These are phyloP conservation scores for Neonectria neomacrospora DNA, from an alignment of 2,329 filamentous ascomycete genomes.

Conservation along the genomic window DNA sequence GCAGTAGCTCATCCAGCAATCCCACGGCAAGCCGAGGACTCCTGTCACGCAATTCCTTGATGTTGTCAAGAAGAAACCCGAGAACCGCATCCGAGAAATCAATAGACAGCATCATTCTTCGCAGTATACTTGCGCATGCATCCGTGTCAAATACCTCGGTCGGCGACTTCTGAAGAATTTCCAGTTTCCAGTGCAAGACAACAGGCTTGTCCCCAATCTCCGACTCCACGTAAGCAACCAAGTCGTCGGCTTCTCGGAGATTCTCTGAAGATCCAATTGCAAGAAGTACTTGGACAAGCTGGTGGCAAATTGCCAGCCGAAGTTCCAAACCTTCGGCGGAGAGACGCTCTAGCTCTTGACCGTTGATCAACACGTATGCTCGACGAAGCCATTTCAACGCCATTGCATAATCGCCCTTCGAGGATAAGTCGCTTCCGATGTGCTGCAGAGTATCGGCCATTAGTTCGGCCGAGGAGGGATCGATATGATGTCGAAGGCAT, in stretches of 20 bases:
- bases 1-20: slow-evolving; percentile 73
- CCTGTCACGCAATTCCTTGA: slow-evolving; percentile 71
- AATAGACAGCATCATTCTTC: slow-evolving; percentile 69
- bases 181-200: slow-evolving; percentile 74
- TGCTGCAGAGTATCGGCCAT: slow-evolving; percentile 76
- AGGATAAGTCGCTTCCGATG: slow-evolving; percentile 72
- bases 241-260: slow-evolving; percentile 62
- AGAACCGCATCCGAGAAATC: slow-evolving; percentile 72
- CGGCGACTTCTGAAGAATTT: slow-evolving; percentile 66
- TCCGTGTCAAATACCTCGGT: slow-evolving; percentile 60
- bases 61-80: slow-evolving; percentile 73
- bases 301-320: slow-evolving; percentile 73
- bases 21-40: slow-evolving; percentile 60
- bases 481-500: slow-evolving; percentile 52
- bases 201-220: slow-evolving; percentile 73
- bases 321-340: slow-evolving; percentile 72
- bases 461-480: slow-evolving; percentile 65
- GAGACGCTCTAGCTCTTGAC: slow-evolving; percentile 64
- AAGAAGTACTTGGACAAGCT: slow-evolving; percentile 66
- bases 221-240: slow-evolving; percentile 70
- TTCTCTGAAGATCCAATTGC: slow-evolving; percentile 57
- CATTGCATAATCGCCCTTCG: slow-evolving; percentile 61
- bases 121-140: slow-evolving; percentile 64
- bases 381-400: slow-evolving; percentile 80
- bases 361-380: slow-evolving; percentile 68